Evolutionary conservation across 1,284 basidiomycete genomes (phyloP).

Genomic region (Pterulicium gracile): DNA sequence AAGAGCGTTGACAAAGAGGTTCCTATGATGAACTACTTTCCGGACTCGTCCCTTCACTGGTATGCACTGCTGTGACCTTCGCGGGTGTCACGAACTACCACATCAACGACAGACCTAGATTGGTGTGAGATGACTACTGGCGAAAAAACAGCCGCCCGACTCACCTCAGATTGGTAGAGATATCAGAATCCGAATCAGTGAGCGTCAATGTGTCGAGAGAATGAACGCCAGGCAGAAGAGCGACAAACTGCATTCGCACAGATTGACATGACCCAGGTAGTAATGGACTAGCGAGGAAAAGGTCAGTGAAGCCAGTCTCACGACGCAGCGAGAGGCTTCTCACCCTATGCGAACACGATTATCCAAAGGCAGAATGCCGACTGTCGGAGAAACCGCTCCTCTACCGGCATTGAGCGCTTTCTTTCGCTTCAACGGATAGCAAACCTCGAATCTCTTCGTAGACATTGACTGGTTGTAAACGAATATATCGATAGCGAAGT

Average conservation of each 20-base stretch:
- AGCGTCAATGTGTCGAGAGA: slow-evolving; percentile 63
- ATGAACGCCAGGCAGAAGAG: slow-evolving; percentile 72
- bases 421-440: slow-evolving; percentile 37
- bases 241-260: slow-evolving; percentile 79
- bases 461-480: slow-evolving; percentile 79
- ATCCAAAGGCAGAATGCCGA: slow-evolving; percentile 67
- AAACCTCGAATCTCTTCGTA: slow-evolving; percentile 69
- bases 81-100: slow-evolving; percentile 49
- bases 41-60: too few species aligned
- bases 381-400: slow-evolving; percentile 26
- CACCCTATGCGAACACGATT: slow-evolving; percentile 76
- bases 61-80: too few species aligned
- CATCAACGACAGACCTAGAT: slow-evolving; percentile 51
- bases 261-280: slow-evolving; percentile 74
- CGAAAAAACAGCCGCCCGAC: slow-evolving; percentile 10
- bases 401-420: slow-evolving; percentile 23
- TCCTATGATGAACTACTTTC: too few species aligned
- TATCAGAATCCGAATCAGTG: slow-evolving; percentile 63
- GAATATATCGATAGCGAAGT: slow-evolving; percentile 80
- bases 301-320: slow-evolving; percentile 3
- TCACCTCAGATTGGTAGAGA: slow-evolving; percentile 65
- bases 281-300: slow-evolving; percentile 48
- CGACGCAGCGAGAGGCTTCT: slow-evolving; percentile 18
- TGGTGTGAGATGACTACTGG: background rate
- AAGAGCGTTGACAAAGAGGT: too few species aligned